phyloP scores from a whole-genome alignment of 257 asterid species.

The Solanum microdontum region DNA sequence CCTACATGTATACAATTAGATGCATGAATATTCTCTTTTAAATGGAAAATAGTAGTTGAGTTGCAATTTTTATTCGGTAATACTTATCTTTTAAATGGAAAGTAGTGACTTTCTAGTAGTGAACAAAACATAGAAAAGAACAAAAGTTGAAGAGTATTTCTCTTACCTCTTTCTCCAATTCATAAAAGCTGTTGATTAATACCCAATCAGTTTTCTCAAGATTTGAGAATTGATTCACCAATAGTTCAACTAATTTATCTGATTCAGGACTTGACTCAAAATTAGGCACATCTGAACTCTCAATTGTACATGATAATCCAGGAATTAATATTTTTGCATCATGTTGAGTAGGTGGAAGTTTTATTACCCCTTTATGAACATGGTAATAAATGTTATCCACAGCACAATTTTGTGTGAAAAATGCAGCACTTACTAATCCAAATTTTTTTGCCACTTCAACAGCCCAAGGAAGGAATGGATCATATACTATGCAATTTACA shows the following conservation, averaged over 20 bases:
- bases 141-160: too few relatives aligned
- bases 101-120: too few relatives aligned
- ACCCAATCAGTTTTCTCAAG: conserved; percentile 9
- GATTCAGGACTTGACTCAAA: background rate
- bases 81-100: too few relatives aligned
- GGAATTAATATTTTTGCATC: background rate
- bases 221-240: conserved; percentile 4
- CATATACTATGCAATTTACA: conserved; percentile 10
- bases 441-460: background rate
- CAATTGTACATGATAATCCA: background rate
- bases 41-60: too few relatives aligned
- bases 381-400: conserved; percentile 3
- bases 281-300: conserved; percentile 2
- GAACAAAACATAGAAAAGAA: too few relatives aligned
- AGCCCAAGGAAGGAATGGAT: conserved; percentile 12
- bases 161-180: conserved; percentile 14
- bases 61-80: too few relatives aligned
- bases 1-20: background rate
- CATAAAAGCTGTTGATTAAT: conserved; percentile 10
- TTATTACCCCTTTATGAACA: background rate
- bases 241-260: background rate
- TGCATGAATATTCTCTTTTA: too few relatives aligned
- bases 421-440: conserved; percentile 1
- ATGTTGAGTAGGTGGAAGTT: background rate
- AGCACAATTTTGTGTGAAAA: conserved; percentile 12